These are phyloP conservation scores for Schizochytrium sp. DNA, from an alignment of 108 stramenopile species.

Conservation along the genomic window DNA sequence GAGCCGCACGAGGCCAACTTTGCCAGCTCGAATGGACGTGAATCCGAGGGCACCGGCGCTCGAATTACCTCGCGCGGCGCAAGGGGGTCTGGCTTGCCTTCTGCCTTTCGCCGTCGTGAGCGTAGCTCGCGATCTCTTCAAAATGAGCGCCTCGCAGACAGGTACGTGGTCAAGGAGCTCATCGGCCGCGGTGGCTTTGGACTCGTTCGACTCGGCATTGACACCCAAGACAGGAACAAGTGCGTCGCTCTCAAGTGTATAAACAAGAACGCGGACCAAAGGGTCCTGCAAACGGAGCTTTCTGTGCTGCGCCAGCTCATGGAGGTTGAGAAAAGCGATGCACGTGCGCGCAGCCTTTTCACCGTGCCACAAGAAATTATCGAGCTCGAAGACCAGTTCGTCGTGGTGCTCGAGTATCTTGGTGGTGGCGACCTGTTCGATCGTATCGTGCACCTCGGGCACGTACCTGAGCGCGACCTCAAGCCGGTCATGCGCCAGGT, in stretches of 20 bases:
- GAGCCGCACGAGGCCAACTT: neutral
- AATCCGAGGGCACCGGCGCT: neutral
- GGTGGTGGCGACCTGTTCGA: constrained; percentile 8
- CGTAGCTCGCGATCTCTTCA: neutral
- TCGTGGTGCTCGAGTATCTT: neutral
- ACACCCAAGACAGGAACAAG: neutral
- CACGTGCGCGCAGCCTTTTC: neutral
- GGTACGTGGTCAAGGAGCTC: neutral
- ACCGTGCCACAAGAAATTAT: neutral
- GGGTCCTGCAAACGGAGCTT: neutral
- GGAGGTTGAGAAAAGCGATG: neutral
- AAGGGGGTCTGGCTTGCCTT: neutral
- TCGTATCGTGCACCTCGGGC: neutral
- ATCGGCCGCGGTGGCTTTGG: neutral
- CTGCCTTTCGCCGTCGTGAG: neutral
- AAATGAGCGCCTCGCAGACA: neutral
- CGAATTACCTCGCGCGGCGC: neutral
- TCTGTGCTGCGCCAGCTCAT: neutral
- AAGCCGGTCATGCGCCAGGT: neutral
- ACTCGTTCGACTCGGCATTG: neutral
- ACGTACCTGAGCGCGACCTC: neutral
- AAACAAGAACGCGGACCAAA: neutral
- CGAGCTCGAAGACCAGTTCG: neutral
- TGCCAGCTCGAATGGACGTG: neutral
- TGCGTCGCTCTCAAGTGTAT: constrained; percentile 11